Percentiles rank a stretch among this genome's conserved stretches.
These are phyloP conservation scores for Lactifluus hygrophoroides DNA, from an alignment of 768 basidiomycete genomes.

Conservation along the genomic window DNA sequence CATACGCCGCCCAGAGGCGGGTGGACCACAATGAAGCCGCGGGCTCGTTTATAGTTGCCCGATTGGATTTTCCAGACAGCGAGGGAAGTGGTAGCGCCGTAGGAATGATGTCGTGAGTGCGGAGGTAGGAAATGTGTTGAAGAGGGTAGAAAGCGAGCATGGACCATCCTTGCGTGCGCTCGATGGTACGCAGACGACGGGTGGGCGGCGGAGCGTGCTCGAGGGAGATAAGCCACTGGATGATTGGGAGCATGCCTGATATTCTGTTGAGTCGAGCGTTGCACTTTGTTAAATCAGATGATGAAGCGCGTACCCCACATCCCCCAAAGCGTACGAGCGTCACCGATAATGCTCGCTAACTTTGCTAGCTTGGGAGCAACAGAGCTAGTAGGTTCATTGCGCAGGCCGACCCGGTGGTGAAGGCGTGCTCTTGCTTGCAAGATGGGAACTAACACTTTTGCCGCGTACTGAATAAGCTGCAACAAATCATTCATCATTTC, in stretches of 20 bases:
- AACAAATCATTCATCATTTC: neutral
- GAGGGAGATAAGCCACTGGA: slow-evolving; percentile 71
- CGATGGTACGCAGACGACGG: slow-evolving; percentile 60
- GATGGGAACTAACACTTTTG: slow-evolving; percentile 62
- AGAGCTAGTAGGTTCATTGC: slow-evolving; percentile 44
- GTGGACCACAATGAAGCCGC: slow-evolving; percentile 60
- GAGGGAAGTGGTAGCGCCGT: slow-evolving; percentile 35
- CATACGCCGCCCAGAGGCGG: slow-evolving; percentile 76
- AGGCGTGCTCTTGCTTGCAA: slow-evolving; percentile 59
- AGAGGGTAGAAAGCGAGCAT: slow-evolving; percentile 78
- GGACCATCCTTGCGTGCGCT: slow-evolving; percentile 68
- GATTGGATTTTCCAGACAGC: slow-evolving; percentile 27
- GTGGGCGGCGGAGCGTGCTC: slow-evolving; percentile 69
- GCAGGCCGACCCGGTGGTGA: slow-evolving; percentile 55
- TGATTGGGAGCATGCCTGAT: slow-evolving; percentile 64
- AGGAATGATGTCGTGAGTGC: slow-evolving; percentile 53
- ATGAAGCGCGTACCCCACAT: slow-evolving; percentile 58
- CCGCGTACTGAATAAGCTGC: slow-evolving; percentile 58
- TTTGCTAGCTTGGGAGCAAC: slow-evolving; percentile 45
- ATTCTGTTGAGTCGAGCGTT: neutral
- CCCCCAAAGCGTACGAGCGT: slow-evolving; percentile 67
- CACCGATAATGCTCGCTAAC: slow-evolving; percentile 47
- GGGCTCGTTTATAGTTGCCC: slow-evolving; percentile 37
- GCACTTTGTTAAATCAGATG: neutral
- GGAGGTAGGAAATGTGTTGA: slow-evolving; percentile 65